Evolutionary conservation across 2,329 filamentous ascomycete species (phyloP).

Genomic region (Beauveria caledonica): DNA sequence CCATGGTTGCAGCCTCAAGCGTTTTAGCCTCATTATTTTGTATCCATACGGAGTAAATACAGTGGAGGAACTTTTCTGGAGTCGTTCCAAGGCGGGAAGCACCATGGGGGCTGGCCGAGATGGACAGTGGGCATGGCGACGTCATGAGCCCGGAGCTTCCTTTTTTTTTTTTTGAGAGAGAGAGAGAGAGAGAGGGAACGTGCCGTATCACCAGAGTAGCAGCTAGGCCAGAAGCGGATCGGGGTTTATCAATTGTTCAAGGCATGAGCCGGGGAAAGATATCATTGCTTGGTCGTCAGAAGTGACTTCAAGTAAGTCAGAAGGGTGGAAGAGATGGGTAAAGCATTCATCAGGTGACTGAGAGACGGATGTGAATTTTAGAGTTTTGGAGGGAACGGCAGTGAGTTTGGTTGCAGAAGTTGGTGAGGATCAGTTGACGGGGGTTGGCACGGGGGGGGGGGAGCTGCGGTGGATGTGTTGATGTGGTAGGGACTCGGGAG

Average conservation of each 20-base stretch:
- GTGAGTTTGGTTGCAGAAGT: neutral
- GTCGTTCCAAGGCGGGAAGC: neutral
- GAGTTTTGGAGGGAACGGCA: neutral
- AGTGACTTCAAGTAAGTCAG: no score
- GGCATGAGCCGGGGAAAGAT: no score
- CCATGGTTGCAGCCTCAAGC: no score
- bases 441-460: no score
- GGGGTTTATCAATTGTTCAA: no score
- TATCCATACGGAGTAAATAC: no score
- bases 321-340: neutral
- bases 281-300: no score
- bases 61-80: neutral
- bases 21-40: no score
- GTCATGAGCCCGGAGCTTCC: neutral
- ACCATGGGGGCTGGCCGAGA: neutral
- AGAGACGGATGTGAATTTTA: neutral
- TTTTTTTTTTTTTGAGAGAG: neutral
- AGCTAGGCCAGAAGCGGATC: neutral
- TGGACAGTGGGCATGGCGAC: neutral
- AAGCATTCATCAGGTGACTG: neutral
- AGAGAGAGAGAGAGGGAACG: no score
- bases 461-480: neutral
- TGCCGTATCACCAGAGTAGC: neutral
- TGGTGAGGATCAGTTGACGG: neutral
- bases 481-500: neutral